A percentile compares a stretch with the other conserved stretches of the same genome.
phyloP scores from a whole-genome alignment of 2,329 filamentous ascomycete species.

The Nemania sp. region DNA sequence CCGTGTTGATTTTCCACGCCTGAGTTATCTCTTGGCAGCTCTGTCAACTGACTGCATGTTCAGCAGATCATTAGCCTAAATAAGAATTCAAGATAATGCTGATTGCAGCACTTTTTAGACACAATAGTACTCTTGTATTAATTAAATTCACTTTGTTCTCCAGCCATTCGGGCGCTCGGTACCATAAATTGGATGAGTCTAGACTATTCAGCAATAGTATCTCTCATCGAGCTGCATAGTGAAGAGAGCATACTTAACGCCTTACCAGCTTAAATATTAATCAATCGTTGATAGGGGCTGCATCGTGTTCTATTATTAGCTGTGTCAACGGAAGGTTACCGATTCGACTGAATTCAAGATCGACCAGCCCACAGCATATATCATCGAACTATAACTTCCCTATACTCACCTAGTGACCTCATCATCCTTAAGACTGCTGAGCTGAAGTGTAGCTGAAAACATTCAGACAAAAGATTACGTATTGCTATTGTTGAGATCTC shows the following conservation, averaged over 20 bases:
- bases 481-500: not conserved
- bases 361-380: slow-evolving; percentile 10
- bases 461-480: not conserved
- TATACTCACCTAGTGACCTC: not conserved
- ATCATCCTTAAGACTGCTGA: not conserved
- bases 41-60: slow-evolving; percentile 14
- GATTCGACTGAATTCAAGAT: slow-evolving; percentile 12
- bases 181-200: slow-evolving; percentile 15
- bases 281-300: not conserved
- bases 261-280: slow-evolving; percentile 5
- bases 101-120: slow-evolving; percentile 2
- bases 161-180: slow-evolving; percentile 12
- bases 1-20: not conserved
- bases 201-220: slow-evolving; percentile 3
- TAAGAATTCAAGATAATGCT: slow-evolving; percentile 4
- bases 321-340: not conserved
- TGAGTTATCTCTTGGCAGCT: slow-evolving; percentile 16
- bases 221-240: slow-evolving; percentile 7
- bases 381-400: slow-evolving; percentile 2
- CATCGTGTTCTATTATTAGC: slow-evolving; percentile 27
- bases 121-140: not conserved
- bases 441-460: not conserved
- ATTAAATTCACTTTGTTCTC: slow-evolving; percentile 1
- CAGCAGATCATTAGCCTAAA: slow-evolving; percentile 33
- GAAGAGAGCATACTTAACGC: not conserved